Evolutionary conservation across 768 basidiomycete species (phyloP).

Genomic region (Kwoniella sp.): DNA sequence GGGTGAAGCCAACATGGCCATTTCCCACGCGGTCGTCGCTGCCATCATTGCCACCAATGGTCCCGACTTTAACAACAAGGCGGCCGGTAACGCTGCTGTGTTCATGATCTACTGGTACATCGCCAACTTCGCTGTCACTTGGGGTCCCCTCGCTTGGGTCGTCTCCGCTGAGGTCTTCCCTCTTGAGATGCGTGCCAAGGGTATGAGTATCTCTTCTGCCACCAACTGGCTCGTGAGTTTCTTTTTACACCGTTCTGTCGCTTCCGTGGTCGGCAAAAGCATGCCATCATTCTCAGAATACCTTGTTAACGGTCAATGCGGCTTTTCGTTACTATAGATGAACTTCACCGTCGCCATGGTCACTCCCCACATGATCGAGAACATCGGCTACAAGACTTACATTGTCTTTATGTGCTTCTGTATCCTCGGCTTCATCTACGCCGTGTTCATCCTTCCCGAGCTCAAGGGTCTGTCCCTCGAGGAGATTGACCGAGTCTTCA

Average conservation of each 20-base stretch:
- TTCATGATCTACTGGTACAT: conserved; percentile 70
- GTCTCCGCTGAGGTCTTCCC: conserved; percentile 67
- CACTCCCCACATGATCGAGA: conserved; percentile 71
- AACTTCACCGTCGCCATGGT: conserved; percentile 63
- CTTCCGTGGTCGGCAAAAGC: neutral
- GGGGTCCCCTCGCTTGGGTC: conserved; percentile 68
- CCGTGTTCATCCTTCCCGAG: conserved; percentile 63
- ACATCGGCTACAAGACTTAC: conserved; percentile 71
- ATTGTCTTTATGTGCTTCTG: conserved; percentile 67
- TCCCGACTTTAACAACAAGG: conserved; percentile 63
- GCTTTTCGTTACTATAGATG: conserved; percentile 26
- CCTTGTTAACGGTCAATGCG: neutral
- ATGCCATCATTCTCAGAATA: neutral
- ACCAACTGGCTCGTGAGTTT: conserved; percentile 64
- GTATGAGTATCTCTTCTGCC: conserved; percentile 72
- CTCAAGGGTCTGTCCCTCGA: conserved; percentile 68
- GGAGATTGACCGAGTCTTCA: conserved; percentile 84
- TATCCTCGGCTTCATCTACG: conserved; percentile 69
- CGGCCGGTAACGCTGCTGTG: conserved; percentile 67
- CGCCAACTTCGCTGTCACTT: conserved; percentile 74
- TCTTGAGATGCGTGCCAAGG: conserved; percentile 69
- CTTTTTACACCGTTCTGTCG: neutral
- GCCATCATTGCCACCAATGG: conserved; percentile 60
- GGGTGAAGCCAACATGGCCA: conserved; percentile 34
- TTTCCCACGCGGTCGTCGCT: conserved; percentile 71